These are phyloP conservation scores for Nepenthes alata DNA, from an alignment of 179 eudicot species.

Conservation along the genomic window DNA sequence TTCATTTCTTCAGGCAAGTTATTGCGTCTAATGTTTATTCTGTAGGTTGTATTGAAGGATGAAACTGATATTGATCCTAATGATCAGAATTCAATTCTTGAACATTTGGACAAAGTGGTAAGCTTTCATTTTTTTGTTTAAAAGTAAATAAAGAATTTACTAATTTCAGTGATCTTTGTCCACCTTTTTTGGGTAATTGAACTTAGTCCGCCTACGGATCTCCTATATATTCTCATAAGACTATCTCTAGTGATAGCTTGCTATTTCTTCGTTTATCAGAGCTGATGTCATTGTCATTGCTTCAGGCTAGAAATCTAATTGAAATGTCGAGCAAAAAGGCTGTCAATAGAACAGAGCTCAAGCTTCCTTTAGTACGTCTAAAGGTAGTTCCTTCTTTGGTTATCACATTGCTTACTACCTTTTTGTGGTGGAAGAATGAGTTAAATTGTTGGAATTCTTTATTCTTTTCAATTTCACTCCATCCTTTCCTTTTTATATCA, in stretches of 20 bases:
- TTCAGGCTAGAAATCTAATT: constrained; percentile 72
- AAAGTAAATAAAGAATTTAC: neutral
- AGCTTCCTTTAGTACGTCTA: constrained; percentile 87
- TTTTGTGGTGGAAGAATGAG: neutral
- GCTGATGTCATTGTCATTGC: constrained; percentile 13
- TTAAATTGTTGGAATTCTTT: too few species aligned
- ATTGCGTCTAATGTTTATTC: constrained; percentile 10
- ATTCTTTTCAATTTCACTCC: neutral
- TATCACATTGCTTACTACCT: neutral
- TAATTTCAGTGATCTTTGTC: too few species aligned
- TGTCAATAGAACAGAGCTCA: constrained; percentile 32
- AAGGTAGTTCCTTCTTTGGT: constrained; percentile 38
- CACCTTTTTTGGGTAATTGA: too few species aligned
- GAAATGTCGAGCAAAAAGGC: constrained; percentile 53
- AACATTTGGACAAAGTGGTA: constrained; percentile 91
- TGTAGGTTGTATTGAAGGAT: constrained; percentile 78
- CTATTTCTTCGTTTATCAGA: neutral
- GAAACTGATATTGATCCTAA: constrained; percentile 71
- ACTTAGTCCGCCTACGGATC: too few species aligned
- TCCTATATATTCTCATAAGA: too few species aligned
- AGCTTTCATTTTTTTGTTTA: constrained; percentile 4
- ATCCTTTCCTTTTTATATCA: too few species aligned
- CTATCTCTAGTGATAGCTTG: neutral
- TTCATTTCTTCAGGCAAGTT: constrained; percentile 6
- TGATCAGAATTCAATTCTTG: constrained; percentile 90